Evolutionary conservation across 257 asterid species (phyloP), one percentile per base, ranked within the genome.

Genomic region (Fraxinus cuspidata): DNA sequence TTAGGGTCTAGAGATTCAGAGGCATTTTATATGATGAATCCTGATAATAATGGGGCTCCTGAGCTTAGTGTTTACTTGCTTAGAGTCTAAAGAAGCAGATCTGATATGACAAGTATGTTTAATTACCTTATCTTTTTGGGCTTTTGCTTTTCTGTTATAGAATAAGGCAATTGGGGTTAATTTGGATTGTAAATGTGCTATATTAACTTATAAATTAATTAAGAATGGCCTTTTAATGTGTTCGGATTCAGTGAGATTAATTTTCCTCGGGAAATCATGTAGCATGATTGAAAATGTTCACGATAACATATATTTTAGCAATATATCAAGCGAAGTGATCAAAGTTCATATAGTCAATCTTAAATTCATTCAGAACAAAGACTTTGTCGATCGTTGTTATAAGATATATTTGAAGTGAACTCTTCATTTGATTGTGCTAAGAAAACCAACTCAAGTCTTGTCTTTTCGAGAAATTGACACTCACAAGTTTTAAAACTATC

Each of bases 21-120:
- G 81, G 93, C 93, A 23, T 84, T 89, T 65, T 89, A 89, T 51
- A 89, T 89, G 93, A 83, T 89, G 86, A 87, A 89, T 40, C 93
- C 93, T 58, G 93, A 89, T 78, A 81, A 81, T 68, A 79, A 85
- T 76, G 88, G 88, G 27, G 87, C 90, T 40, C 88, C 93, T 72
- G 93, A 89, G 72, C 90, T 89, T 69, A 87, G 90, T 29, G 79
- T 89, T 80, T 89, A 89, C 74, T 76, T 89, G 80, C 85, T 89
- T 32, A 89, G 90, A 85, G 81, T 87, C 15, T 87, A 77, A 23
- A 58, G 66, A 58, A 58, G 12, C 66, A 60, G 28, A 23, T 60
- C 68, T 21, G 29, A 60, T 9, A 60, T 60, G 23, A 60, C 29
- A 23, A 21, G 31, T 58, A 58, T 60, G 68, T 60, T 60, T 60